Percentiles rank a stretch among this genome's conserved stretches.
These are phyloP conservation scores for Taphrina communis DNA, from an alignment of 1,139 yeast species.

Conservation along the genomic window DNA sequence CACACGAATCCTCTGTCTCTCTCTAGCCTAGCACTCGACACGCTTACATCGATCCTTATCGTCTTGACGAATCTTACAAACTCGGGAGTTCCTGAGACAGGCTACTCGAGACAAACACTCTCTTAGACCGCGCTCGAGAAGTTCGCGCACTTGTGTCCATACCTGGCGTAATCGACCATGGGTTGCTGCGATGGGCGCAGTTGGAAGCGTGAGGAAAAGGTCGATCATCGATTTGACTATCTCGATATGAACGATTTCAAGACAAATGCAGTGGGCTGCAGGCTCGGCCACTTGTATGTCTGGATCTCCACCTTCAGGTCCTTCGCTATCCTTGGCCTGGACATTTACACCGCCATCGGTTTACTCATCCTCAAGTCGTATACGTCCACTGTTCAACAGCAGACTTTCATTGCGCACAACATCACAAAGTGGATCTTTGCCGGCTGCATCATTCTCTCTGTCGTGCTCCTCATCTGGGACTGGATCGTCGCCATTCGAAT, in stretches of 20 bases:
- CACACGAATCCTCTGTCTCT: not conserved
- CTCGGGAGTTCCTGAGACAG: no score
- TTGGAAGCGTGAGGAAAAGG: conserved; percentile 43
- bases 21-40: not conserved
- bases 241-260: conserved; percentile 59
- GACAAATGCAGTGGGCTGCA: conserved; percentile 61
- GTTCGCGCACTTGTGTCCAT: no score
- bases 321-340: conserved; percentile 68
- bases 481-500: conserved; percentile 65
- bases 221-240: conserved; percentile 43
- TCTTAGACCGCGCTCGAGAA: no score
- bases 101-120: no score
- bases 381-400: conserved; percentile 60
- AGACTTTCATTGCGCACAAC: conserved; percentile 63
- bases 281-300: conserved; percentile 61
- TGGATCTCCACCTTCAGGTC: conserved; percentile 62
- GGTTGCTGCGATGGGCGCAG: conserved; percentile 41
- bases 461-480: conserved; percentile 64
- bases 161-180: conserved; percentile 7
- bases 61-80: no score
- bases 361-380: conserved; percentile 77
- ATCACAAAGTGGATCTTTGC: conserved; percentile 83
- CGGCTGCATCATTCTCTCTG: conserved; percentile 79
- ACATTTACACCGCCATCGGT: conserved; percentile 78
- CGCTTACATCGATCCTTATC: no score